Conservation (phyloP, 805 yeast species). For the Hanseniaspora meyeri region DNA sequence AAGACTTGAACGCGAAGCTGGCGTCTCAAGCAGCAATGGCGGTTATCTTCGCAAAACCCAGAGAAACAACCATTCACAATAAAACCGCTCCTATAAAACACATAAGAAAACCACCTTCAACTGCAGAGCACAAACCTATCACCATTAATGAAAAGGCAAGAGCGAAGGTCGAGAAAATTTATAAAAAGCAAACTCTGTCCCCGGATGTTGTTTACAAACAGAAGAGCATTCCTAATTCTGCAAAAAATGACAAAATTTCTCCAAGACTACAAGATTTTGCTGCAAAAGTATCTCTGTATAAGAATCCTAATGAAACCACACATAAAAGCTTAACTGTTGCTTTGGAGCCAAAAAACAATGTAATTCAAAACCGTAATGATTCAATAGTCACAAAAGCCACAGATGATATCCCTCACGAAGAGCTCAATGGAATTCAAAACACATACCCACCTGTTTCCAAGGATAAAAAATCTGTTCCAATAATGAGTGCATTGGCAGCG, state of each 20-base stretch:
- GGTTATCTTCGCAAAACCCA: not conserved
- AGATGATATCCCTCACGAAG: too few relatives aligned
- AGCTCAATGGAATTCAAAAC: too few relatives aligned
- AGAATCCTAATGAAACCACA: not conserved
- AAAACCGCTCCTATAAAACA: not conserved
- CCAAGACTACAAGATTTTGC: not conserved
- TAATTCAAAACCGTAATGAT: too few relatives aligned
- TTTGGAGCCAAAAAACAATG: too few relatives aligned
- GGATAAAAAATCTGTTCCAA: not conserved
- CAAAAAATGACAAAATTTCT: not conserved
- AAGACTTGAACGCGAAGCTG: not conserved
- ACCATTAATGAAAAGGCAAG: not conserved
- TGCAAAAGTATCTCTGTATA: not conserved
- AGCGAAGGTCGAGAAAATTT: not conserved
- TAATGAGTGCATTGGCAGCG: constrained; percentile 2
- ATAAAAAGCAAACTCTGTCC: not conserved
- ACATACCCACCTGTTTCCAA: not conserved
- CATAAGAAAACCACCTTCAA: not conserved
- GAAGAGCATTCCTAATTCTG: not conserved
- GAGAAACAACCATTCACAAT: not conserved
- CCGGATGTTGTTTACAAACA: not conserved
- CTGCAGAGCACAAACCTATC: not conserved
- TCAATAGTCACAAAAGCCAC: too few relatives aligned
- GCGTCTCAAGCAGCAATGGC: constrained; percentile 13
- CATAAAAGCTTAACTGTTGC: not conserved